Evolutionary conservation across 192 early-diverging fungal genomes (phyloP), one percentile per base, ranked within the genome.

Genomic region (Coemansia sp.): DNA sequence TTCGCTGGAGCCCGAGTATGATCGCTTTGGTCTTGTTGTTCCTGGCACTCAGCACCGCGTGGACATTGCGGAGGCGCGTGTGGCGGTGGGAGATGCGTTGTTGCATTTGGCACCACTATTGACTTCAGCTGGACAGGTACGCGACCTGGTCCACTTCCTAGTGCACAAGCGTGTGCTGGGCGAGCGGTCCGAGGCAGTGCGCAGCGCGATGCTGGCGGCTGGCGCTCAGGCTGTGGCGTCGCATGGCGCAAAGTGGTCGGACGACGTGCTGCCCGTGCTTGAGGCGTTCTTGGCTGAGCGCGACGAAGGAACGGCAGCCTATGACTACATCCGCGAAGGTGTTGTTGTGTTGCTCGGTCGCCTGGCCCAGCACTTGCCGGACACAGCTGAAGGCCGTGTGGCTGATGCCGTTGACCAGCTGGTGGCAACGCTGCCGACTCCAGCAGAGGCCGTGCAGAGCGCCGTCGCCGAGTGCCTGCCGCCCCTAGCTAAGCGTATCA

Each of bases 391-490:
- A 4, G 63, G 62, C 16, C 91, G 91, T 65, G 90, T 99, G 36
- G 88, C 88, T 7, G 88, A 87, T 2, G 93, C 95, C 44, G 92
- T 98, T 7, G 89, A 92, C 36, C 96, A 92, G 68, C 82, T 99
- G 36, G 85, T 99, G 24, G 94, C 91, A 13, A 93, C 98, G 12
- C 85, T 99, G 51, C 85, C 90, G 33, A 99, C 97, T 20, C 98
- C 98, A 11, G 93, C 95, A 0, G 98, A 99, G 82, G 68, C 91
- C 16, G 98, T 99, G 31, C 98, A 99, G 84, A 87, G 90, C 41
- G 95, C 97, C 8, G 97, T 99, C 33, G 86, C 92, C 12, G 91
- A 97, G 74, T 98, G 98, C 72, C 85, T 99, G 67, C 95, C 96
- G n/a, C 90, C 92, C 16, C 82, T 99, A 47, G 86, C 94, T 61